A percentile compares a stretch with the other conserved stretches of the same genome.
Conservation (phyloP, 306 rosid species). For the Fragaria vesca region DNA sequence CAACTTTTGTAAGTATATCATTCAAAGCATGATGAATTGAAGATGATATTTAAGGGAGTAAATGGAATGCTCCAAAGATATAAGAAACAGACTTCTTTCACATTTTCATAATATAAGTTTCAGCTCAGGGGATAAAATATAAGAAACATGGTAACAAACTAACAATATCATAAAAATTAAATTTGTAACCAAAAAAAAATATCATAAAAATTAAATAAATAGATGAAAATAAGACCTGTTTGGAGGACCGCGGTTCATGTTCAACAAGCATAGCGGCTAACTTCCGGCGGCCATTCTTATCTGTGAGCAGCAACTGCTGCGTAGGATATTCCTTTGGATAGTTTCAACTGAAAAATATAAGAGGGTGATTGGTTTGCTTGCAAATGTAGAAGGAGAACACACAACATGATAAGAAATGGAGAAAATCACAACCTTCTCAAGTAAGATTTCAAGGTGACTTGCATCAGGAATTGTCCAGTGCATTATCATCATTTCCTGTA, state of each 20-base stretch:
- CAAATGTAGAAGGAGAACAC: conserved; percentile 25
- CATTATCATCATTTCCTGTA: conserved; percentile 96
- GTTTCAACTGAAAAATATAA: conserved; percentile 60
- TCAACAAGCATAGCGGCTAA: conserved; percentile 97
- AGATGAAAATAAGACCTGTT: conserved; percentile 53
- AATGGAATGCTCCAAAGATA: background rate
- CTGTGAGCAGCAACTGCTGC: conserved; percentile 99
- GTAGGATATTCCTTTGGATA: conserved; percentile 96
- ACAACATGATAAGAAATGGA: conserved; percentile 15
- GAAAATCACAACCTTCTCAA: conserved; percentile 67
- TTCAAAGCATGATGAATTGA: background rate
- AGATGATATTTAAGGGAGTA: background rate
- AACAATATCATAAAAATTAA: no score
- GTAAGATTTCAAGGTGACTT: conserved; percentile 77
- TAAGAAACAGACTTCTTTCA: background rate
- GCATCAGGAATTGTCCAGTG: conserved; percentile 96
- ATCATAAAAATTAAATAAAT: background rate
- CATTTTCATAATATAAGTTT: background rate
- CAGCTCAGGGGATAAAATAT: background rate
- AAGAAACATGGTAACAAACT: background rate
- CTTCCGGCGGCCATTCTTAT: conserved; percentile 88
- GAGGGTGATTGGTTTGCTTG: background rate
- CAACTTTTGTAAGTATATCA: background rate
- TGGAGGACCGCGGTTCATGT: conserved; percentile 93
- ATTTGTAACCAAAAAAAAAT: no score